Evolutionary conservation across 164 flowering plant genomes (phyloP), one percentile per base, ranked within the genome.

Genomic region (Liriodendron chinense): DNA sequence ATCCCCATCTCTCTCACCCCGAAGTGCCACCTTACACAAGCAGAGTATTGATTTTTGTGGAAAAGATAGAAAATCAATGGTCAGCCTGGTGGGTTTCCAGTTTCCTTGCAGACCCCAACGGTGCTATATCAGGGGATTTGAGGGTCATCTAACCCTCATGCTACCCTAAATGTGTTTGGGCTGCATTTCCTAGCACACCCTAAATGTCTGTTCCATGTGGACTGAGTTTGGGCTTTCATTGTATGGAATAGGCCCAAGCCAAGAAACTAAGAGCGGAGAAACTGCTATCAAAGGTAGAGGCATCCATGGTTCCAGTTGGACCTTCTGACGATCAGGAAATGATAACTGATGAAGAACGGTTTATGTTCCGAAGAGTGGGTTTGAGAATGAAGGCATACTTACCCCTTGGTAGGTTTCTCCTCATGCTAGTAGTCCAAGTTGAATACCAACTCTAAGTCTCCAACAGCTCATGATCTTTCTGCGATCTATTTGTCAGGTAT

Each of bases 281-380:
- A 80, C 84, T 92, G 26, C 74, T 96, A 69, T 79, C 91, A 18
- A 96, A 93, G 81, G 84, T 96, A 79, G 95, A 92, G 83, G 86
- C 82, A 70, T 91, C 97, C 49, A 88, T 94, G 99, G 68, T 92
- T 76, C 98, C 98, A 64, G 82, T 79, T 74, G 90, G 86, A 80
- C 98, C 99, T 80, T 88, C 87, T 73, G 90, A 89, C 83, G 99
- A 96, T 78, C 94, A 82, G 77, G 99, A 96, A 85, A 92, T 93
- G 63, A 88, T 96, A 57, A 90, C 97, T 20, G 96, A 94, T 73
- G 99, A 96, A 84, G 99, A 96, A 79, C 86, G 96, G 62, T 89
- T 84, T 80, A 91, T 94, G 98, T 96, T 86, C 71, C 91, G 97
- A 9, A 83, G 90, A 74, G 89, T 96, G 83, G 99, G 99, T 71